These are phyloP conservation scores for Nicotiana noctiflora DNA, from an alignment of 257 asterid genomes.

Conservation along the genomic window DNA sequence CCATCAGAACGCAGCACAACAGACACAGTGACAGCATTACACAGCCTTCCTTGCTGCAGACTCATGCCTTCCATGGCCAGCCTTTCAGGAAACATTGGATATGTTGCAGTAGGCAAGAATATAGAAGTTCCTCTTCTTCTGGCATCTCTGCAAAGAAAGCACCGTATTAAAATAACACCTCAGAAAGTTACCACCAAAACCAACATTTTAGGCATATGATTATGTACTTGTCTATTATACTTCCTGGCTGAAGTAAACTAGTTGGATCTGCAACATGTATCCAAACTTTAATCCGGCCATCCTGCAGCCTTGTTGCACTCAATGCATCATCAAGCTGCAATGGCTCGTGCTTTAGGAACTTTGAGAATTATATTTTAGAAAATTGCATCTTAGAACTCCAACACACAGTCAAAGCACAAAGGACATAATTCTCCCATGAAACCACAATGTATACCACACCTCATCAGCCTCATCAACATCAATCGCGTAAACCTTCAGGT, in stretches of 20 bases:
- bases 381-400: constrained; percentile 9
- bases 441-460: constrained; percentile 37
- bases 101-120: constrained; percentile 89
- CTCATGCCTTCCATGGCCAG: constrained; percentile 99
- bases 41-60: constrained; percentile 76
- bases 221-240: constrained; percentile 76
- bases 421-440: constrained; percentile 8
- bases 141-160: constrained; percentile 71
- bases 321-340: constrained; percentile 95
- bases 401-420: constrained; percentile 20
- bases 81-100: constrained; percentile 94
- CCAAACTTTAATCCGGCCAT: constrained; percentile 90
- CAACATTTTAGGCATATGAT: constrained; percentile 11
- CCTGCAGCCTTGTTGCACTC: constrained; percentile 90
- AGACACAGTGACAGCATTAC: constrained; percentile 82
- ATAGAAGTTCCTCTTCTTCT: constrained; percentile 87
- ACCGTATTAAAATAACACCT: constrained; percentile 21
- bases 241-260: constrained; percentile 75
- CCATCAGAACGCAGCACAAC: constrained; percentile 85
- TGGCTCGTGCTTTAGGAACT: constrained; percentile 27
- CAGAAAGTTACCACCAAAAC: constrained; percentile 12
- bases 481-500: constrained; percentile 94
- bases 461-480: constrained; percentile 99
- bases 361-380: constrained; percentile 15
- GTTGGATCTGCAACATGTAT: constrained; percentile 97